A percentile compares a stretch with the other conserved stretches of the same genome.
phyloP scores from a whole-genome alignment of 1,139 yeast genomes.

The Debaryomyces coudertii region DNA sequence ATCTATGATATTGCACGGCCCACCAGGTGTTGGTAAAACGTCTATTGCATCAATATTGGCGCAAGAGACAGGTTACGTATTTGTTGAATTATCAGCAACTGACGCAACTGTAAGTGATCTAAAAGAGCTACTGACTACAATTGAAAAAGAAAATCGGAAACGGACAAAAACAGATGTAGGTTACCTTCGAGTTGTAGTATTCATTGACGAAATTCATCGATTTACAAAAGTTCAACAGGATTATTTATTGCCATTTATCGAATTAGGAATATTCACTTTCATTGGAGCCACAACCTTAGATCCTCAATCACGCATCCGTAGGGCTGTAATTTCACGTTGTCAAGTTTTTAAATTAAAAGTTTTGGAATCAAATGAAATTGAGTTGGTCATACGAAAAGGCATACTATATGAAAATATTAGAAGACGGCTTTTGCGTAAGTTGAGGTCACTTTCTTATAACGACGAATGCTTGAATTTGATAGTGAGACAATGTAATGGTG shows the following conservation, averaged over 20 bases:
- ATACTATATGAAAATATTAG: constrained; percentile 32
- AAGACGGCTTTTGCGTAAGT: constrained; percentile 19
- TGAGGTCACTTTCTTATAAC: constrained; percentile 18
- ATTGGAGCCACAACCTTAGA: constrained; percentile 50
- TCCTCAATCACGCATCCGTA: constrained; percentile 35
- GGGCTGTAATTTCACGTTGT: constrained; percentile 46
- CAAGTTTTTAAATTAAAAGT: constrained; percentile 35
- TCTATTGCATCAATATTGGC: constrained; percentile 46
- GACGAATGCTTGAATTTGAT: constrained; percentile 21
- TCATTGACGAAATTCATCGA: constrained; percentile 50
- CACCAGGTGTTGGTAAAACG: constrained; percentile 53
- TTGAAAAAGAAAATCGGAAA: constrained; percentile 28
- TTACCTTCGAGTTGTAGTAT: constrained; percentile 35
- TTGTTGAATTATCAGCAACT: constrained; percentile 46
- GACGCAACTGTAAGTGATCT: constrained; percentile 36
- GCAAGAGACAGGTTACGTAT: constrained; percentile 35
- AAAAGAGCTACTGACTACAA: constrained; percentile 27
- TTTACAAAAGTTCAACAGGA: constrained; percentile 47
- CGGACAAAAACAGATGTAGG: constrained; percentile 19
- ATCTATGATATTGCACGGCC: constrained; percentile 48
- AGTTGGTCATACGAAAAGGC: constrained; percentile 29
- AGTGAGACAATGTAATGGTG: constrained; percentile 29
- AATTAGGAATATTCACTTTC: constrained; percentile 43
- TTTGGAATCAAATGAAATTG: constrained; percentile 24
- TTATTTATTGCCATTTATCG: constrained; percentile 43